These are phyloP conservation scores for Eucalyptus polybractea DNA, from an alignment of 345 rosid genomes.

Conservation along the genomic window DNA sequence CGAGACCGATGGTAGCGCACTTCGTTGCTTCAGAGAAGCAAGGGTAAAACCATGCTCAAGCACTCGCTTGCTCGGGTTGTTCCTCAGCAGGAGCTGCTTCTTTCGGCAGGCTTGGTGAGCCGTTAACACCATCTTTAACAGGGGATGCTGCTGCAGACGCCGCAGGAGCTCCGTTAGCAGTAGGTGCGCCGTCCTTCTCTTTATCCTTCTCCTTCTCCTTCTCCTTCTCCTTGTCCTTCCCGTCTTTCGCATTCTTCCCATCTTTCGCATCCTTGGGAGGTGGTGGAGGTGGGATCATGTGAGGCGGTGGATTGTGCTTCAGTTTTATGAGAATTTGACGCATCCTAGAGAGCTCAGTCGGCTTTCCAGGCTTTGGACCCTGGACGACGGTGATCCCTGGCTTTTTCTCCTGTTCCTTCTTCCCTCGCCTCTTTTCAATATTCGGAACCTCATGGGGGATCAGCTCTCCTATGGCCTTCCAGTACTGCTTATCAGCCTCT, in stretches of 20 bases:
- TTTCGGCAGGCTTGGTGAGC: neutral
- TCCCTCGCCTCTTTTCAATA: constrained; percentile 45
- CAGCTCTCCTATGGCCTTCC: constrained; percentile 60
- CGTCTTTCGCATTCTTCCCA: neutral
- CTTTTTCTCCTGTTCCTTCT: constrained; percentile 45
- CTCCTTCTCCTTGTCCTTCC: neutral
- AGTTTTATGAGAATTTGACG: constrained; percentile 57
- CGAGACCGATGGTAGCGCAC: neutral
- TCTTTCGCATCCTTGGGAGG: constrained; percentile 7
- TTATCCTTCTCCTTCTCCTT: neutral
- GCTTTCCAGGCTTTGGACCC: constrained; percentile 78
- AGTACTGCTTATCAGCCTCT: constrained; percentile 47
- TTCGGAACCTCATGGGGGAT: constrained; percentile 61
- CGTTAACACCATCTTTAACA: neutral
- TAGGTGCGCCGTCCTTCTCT: neutral
- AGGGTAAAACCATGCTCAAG: neutral
- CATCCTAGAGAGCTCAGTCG: constrained; percentile 53
- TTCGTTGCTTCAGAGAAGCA: neutral
- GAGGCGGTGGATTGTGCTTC: constrained; percentile 66
- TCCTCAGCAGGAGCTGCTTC: neutral
- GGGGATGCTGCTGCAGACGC: neutral
- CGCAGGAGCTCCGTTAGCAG: neutral
- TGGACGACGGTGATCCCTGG: constrained; percentile 39
- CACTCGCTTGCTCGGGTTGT: neutral
- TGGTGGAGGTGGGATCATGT: constrained; percentile 74